Base-by-base conservation (phyloP, 2,329 filamentous ascomycete genomes). In the Aspergillus melleus region DNA sequence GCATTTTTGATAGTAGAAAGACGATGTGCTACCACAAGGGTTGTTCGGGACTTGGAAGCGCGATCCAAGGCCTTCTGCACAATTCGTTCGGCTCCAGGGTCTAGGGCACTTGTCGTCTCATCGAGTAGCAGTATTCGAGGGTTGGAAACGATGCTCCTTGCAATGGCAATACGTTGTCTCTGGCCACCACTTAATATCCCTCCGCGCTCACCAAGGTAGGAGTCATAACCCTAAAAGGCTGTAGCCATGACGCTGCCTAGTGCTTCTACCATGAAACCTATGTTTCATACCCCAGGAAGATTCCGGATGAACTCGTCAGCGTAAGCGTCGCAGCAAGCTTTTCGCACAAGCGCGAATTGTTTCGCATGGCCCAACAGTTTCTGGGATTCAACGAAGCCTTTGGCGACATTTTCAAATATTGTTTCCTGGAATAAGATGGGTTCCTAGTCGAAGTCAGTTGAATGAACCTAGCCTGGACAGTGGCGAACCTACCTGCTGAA, bases 11-110 rank as follows among this genome's bases (percentile, higher is more conserved):
- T 71, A 0, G 79, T 81, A 1, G 78, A 70, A 5, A 81, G 68
- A 53, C 75, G 74, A 61, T 81, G 79, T 0, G 79, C 78, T 58
- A 81, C 80, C 6, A 75, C 60, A n/a, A 75, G 64, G 0, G 69
- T 73, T 1, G 72, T 74, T 1, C 68, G 63, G 4, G 57, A 90
- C 60, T 86, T 81, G 0, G 90, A 83, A 6, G 90, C 69, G 89
- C 58, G 86, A 66, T 96, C 90, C 1, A 96, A 81, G 9, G 92
- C 92, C 36, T 88, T 88, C 73, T 96, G 92, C 0, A 96, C 92
- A 10, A 93, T 86, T 52, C 88, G 89, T 76, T 97, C 92, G 0
- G 90, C 91, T 69, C 92, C 90, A 10, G 91, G 93, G 14, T 12
- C 36, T 39, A 39, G 14, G 36, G 36, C 36, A 6, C 36, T 16